These are phyloP conservation scores for Colletotrichum magnum DNA, from an alignment of 2,329 filamentous ascomycete genomes.

Conservation along the genomic window DNA sequence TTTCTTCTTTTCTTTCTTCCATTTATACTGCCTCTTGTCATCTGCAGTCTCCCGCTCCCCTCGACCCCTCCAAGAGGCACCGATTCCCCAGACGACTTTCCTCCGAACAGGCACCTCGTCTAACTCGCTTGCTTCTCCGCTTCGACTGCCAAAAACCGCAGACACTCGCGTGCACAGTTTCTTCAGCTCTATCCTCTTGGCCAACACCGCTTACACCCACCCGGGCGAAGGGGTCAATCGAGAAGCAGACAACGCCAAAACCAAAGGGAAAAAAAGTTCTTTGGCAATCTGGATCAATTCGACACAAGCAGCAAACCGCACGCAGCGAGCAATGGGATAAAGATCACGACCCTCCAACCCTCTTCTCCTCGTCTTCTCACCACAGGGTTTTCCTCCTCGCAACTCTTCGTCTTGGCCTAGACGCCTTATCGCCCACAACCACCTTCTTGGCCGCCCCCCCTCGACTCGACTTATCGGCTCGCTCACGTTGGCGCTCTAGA, in stretches of 20 bases:
- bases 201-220: constrained; percentile 10
- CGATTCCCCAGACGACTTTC: background rate
- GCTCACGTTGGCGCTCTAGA: constrained; percentile 27
- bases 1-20: constrained; percentile 1
- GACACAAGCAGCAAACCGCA: constrained; percentile 15
- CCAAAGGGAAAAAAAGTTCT: no score
- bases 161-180: constrained; percentile 23
- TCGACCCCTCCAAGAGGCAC: constrained; percentile 6
- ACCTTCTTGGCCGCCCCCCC: constrained; percentile 12
- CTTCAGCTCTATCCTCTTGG: background rate
- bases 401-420: constrained; percentile 17
- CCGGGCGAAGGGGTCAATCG: constrained; percentile 9
- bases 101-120: constrained; percentile 7
- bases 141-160: constrained; percentile 11
- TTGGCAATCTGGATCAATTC: background rate
- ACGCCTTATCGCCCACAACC: constrained; percentile 21
- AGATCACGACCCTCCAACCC: constrained; percentile 9
- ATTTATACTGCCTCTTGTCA: constrained; percentile 18
- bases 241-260: background rate
- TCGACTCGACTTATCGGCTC: constrained; percentile 23
- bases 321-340: constrained; percentile 39
- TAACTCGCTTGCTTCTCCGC: constrained; percentile 10
- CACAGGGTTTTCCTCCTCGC: constrained; percentile 1
- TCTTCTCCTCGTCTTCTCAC: background rate
- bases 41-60: constrained; percentile 1